Percentiles rank a stretch among this genome's conserved stretches.
Conservation (phyloP, 1,284 basidiomycete genomes). For the Earliella scabrosa region DNA sequence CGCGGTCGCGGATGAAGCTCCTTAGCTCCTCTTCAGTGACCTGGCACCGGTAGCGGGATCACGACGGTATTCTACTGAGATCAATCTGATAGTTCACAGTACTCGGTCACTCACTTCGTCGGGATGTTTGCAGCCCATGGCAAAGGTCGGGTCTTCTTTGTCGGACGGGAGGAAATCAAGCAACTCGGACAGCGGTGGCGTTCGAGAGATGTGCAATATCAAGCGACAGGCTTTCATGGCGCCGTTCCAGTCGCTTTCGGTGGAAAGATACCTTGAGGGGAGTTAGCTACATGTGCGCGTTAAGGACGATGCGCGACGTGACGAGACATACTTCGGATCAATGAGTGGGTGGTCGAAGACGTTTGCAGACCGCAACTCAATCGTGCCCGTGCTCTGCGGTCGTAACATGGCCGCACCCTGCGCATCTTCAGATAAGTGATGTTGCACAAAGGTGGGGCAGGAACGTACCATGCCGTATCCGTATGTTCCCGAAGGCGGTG, state of each 20-base stretch:
- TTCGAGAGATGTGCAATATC: constrained; percentile 24
- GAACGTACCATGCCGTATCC: constrained; percentile 31
- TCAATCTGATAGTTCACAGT: not conserved
- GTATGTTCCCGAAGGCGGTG: constrained; percentile 19
- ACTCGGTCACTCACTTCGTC: constrained; percentile 16
- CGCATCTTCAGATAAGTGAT: no score
- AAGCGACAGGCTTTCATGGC: constrained; percentile 31
- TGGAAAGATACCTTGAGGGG: constrained; percentile 21
- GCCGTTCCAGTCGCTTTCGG: constrained; percentile 27
- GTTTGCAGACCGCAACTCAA: constrained; percentile 38
- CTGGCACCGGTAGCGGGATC: constrained; percentile 1
- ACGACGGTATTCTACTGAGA: not conserved
- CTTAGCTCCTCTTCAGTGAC: constrained; percentile 36
- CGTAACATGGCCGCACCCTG: constrained; percentile 31
- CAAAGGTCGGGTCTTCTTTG: constrained; percentile 22
- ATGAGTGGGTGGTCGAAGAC: constrained; percentile 44
- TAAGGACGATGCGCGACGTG: not conserved
- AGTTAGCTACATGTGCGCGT: not conserved
- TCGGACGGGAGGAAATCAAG: constrained; percentile 27
- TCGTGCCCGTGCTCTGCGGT: constrained; percentile 35
- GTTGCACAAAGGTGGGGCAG: not conserved
- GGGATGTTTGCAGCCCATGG: constrained; percentile 25
- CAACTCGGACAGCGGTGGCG: constrained; percentile 30
- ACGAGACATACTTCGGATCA: constrained; percentile 40
- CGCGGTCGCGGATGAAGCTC: constrained; percentile 30